Conservation (phyloP, 2,329 filamentous ascomycete genomes). For the Cytospora piceicola region DNA sequence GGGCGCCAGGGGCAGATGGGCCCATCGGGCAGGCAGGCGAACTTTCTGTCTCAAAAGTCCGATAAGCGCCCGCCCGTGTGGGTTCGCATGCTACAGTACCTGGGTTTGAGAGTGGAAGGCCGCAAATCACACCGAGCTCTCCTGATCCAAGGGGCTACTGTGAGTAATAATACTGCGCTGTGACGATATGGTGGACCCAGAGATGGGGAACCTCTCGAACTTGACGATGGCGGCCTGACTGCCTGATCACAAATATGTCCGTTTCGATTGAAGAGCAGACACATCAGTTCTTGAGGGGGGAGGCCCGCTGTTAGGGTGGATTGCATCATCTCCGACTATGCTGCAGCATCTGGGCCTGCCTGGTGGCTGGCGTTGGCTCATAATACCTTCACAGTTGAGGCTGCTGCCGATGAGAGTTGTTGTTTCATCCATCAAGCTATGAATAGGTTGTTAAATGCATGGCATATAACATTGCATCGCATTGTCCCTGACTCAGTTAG, state of each 20-base stretch:
- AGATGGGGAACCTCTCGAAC: constrained; percentile 25
- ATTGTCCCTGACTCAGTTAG: constrained; percentile 4
- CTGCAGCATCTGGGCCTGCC: not conserved
- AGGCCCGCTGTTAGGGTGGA: not conserved
- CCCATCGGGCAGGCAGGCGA: constrained; percentile 6
- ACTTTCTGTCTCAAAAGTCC: constrained; percentile 5
- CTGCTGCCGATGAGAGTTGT: constrained; percentile 1
- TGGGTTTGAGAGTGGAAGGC: constrained; percentile 10
- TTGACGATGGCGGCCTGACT: constrained; percentile 3
- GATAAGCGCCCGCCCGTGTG: constrained; percentile 29
- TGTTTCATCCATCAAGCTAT: constrained; percentile 3
- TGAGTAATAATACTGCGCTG: constrained; percentile 27
- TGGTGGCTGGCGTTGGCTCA: constrained; percentile 10
- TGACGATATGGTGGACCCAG: constrained; percentile 23
- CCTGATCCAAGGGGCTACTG: constrained; percentile 9
- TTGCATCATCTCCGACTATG: constrained; percentile 3
- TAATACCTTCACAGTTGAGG: constrained; percentile 7
- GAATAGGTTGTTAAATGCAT: constrained; percentile 7
- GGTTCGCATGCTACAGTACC: constrained; percentile 9
- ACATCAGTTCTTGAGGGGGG: not conserved
- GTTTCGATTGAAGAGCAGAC: not conserved
- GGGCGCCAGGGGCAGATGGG: constrained; percentile 18
- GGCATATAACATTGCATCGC: constrained; percentile 21
- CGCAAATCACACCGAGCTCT: constrained; percentile 5
- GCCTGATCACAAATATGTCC: constrained; percentile 1